Evolutionary conservation across 192 early-diverging fungal genomes (phyloP), one percentile per base, ranked within the genome.

Genomic region (Pilobolus umbonatus): DNA sequence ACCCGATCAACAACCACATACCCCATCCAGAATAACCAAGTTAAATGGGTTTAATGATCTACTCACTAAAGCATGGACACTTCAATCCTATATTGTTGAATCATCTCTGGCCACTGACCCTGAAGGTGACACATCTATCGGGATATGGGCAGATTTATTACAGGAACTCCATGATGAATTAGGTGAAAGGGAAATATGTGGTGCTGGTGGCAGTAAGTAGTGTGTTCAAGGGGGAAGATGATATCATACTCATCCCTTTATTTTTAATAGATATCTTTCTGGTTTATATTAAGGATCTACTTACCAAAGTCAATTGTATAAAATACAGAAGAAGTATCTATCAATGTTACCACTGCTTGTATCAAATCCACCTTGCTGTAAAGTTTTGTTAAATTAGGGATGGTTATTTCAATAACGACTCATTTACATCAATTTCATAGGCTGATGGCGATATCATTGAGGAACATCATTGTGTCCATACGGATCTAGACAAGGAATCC

Each of bases 311-410:
- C 22, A 61, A 71, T 26, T 64, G 64, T 8, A 32, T 36, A 31
- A 66, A 76, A 29, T 73, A 80, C 43, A 64, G 72, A 3, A 63
- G 68, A 36, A 73, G 79, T 35, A 64, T 81, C 19, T 85, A 81
- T 39, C 86, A 88, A 59, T 85, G 83, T 44, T 85, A 82, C 44
- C 72, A 81, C 60, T 88, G 86, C 43, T 54, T 88, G 21, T 88
- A 84, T 51, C 77, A 77, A 28, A 70, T 81, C 14, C 64, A 69
- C 26, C 60, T 86, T 26, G 75, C 76, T 32, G 84, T 86, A 76
- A 58, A 70, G 2, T 22, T 62, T 8, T 7, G 29, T n/a, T n/a
- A n/a, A n/a, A n/a, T n/a, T n/a, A n/a, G n/a, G n/a, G n/a, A n/a
- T n/a, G n/a, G n/a, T n/a, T n/a, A n/a, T n/a, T n/a, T n/a, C n/a